A percentile compares a stretch with the other conserved stretches of the same genome.
These are phyloP conservation scores for Ballota nigra DNA, from an alignment of 257 asterid species.

Conservation along the genomic window DNA sequence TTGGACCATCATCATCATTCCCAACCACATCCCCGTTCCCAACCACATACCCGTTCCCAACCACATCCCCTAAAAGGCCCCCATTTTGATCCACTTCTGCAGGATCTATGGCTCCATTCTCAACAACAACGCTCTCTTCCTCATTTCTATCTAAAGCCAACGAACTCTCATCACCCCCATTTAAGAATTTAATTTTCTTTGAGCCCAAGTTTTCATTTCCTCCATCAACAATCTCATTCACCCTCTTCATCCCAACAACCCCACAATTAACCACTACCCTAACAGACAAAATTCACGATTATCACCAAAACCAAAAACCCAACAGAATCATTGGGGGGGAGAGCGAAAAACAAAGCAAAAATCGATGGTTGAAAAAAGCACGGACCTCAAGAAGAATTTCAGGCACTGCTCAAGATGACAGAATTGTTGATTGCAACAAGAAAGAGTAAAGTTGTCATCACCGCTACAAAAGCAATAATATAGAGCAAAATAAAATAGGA, in stretches of 20 bases:
- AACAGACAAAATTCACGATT: constrained; percentile 15
- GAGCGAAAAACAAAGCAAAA: neutral
- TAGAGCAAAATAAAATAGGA: neutral
- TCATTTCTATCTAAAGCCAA: constrained; percentile 24
- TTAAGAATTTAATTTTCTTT: constrained; percentile 40
- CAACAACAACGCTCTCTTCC: constrained; percentile 23
- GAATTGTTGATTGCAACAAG: constrained; percentile 8
- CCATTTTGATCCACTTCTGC: constrained; percentile 13
- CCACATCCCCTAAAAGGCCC: constrained; percentile 18
- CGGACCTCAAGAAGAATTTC: constrained; percentile 1
- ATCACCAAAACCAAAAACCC: constrained; percentile 18
- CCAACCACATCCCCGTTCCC: constrained; percentile 27
- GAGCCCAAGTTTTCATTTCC: constrained; percentile 23
- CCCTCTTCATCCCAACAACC: constrained; percentile 48
- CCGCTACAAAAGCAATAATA: neutral
- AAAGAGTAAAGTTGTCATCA: constrained; percentile 1
- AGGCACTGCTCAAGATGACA: neutral
- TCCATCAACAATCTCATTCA: constrained; percentile 27
- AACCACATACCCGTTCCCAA: too few species aligned
- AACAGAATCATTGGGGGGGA: constrained; percentile 13
- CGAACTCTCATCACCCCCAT: constrained; percentile 26
- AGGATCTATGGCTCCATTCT: constrained; percentile 26
- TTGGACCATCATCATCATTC: constrained; percentile 17
- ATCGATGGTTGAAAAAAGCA: constrained; percentile 12
- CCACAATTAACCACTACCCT: neutral